Conservation (phyloP, 1,139 yeast genomes). For the Suhomyces terraborum region DNA sequence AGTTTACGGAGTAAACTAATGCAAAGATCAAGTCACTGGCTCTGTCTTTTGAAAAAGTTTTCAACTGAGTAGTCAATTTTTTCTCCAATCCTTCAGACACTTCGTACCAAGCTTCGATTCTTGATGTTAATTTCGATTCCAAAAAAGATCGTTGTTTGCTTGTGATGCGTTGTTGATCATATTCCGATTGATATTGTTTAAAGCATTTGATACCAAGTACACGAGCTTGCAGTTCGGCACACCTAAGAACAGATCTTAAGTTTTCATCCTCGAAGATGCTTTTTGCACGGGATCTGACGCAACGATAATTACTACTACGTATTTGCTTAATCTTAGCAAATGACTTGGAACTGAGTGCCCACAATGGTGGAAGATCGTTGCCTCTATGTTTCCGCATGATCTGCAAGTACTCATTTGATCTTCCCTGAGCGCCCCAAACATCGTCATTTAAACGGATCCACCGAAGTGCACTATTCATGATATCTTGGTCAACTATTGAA, state of each 20-base stretch:
- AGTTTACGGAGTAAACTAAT: slow-evolving; percentile 26
- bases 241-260: background rate
- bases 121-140: slow-evolving; percentile 17
- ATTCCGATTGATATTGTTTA: background rate
- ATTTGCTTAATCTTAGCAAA: background rate
- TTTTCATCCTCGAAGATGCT: background rate
- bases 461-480: background rate
- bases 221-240: background rate
- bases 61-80: slow-evolving; percentile 24
- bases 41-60: slow-evolving; percentile 29
- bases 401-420: background rate
- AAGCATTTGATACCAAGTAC: background rate
- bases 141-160: slow-evolving; percentile 24
- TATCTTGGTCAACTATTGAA: background rate
- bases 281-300: too few relatives aligned
- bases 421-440: background rate
- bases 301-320: background rate
- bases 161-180: background rate
- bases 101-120: slow-evolving; percentile 22
- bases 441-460: background rate
- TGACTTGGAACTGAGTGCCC: background rate
- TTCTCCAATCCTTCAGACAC: slow-evolving; percentile 18
- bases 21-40: slow-evolving; percentile 54
- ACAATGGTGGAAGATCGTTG: background rate
- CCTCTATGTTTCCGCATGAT: background rate